Conservation (phyloP, 495 filamentous ascomycete genomes). For the Talaromyces liani region DNA sequence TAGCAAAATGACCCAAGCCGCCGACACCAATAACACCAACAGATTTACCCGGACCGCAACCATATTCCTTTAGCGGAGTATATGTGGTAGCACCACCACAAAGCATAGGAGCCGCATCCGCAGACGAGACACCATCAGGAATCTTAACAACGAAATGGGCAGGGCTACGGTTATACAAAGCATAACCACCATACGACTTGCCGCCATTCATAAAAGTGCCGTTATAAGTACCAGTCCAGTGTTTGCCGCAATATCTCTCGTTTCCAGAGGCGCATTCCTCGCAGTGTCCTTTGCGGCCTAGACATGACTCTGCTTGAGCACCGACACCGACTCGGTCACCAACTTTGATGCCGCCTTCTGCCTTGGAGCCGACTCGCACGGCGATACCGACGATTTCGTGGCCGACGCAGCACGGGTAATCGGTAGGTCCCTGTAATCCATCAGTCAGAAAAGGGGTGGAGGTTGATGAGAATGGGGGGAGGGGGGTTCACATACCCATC, state of each 20-base stretch:
- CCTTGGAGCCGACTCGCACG: conserved; percentile 66
- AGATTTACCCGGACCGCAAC: conserved; percentile 68
- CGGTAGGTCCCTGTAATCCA: background rate
- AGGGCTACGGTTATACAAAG: conserved; percentile 63
- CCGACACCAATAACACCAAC: conserved; percentile 82
- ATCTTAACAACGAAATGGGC: conserved; percentile 75
- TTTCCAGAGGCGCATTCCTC: conserved; percentile 55
- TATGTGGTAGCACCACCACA: conserved; percentile 87
- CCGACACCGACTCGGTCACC: conserved; percentile 90
- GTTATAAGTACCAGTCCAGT: conserved; percentile 40
- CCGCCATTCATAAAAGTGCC: conserved; percentile 38
- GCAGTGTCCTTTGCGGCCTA: conserved; percentile 46
- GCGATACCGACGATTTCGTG: conserved; percentile 80
- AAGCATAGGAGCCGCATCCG: conserved; percentile 70
- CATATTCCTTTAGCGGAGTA: conserved; percentile 66
- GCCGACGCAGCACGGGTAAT: conserved; percentile 55
- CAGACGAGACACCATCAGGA: conserved; percentile 50
- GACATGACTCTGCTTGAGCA: conserved; percentile 69
- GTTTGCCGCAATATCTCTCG: conserved; percentile 61
- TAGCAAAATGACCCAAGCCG: conserved; percentile 66
- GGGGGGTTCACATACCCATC: conserved; percentile 43
- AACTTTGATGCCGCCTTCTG: conserved; percentile 51
- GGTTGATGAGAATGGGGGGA: background rate
- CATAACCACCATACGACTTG: conserved; percentile 64
- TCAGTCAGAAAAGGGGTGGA: conserved; percentile 11